Base-by-base conservation (phyloP, 2,329 filamentous ascomycete genomes). In the Meredithiella fracta region DNA sequence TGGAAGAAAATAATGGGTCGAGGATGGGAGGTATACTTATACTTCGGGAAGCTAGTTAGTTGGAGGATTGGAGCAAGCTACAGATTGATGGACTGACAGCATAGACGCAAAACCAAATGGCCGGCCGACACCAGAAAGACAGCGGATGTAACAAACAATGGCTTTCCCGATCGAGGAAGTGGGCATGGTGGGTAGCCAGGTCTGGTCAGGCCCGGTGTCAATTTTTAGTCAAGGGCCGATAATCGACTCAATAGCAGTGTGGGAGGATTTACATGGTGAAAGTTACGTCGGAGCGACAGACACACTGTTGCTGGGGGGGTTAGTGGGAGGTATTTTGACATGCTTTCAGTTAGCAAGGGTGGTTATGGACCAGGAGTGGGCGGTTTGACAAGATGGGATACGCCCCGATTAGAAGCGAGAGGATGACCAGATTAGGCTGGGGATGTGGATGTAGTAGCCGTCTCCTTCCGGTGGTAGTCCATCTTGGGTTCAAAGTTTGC, bases 11-110 rank as follows among this genome's bases (percentile, higher is more conserved):
- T n/a, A 22, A 38, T 37, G 50, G n/a, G 20, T 20, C 50, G 17
- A 31, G 31, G 17, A 38, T 3, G 29, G 50, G 23, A 49, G 44
- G 20, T 49, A 26, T 52, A 38, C 50, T 52, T 52, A 52, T 52
- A 49, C 22, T 7, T 44, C 40, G 40, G 2, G 40, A 44, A 44
- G 40, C 14, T 44, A n/a, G 40, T 5, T 44, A 22, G 40, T 5
- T 44, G n/a, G 40, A 44, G 40, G 40, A 8, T 17, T 17, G 15
- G 11, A 22, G 20, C 40, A 20, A 44, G n/a, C 40, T n/a, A n/a
- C 38, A 15, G 6, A 42, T 42, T 42, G 15, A 42, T 42, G 38
- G 38, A n/a, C 38, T n/a, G 38, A 42, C 38, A 42, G 15, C 38
- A 42, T 22, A 6, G 8, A n/a, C 11, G 15, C 11, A n/a, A n/a